phyloP scores from a whole-genome alignment of 306 rosid species.

The Psophocarpus tetragonolobus region DNA sequence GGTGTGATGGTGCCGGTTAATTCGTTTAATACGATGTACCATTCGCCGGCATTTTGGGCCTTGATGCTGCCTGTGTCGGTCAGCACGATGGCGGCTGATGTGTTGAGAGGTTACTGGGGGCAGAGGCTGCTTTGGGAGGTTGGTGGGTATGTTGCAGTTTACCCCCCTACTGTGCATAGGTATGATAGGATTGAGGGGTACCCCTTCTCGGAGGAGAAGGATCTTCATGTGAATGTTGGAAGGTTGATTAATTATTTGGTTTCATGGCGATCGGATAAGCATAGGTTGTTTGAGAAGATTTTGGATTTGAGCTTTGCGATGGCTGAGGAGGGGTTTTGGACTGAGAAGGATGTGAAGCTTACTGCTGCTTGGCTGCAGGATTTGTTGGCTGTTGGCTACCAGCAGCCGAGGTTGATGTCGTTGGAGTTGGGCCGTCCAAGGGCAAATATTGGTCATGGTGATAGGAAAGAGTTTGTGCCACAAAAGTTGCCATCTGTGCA shows the following conservation, averaged over 20 bases:
- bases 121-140: conserved; percentile 98
- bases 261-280: conserved; percentile 82
- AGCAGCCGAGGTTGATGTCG: conserved; percentile 93
- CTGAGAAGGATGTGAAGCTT: conserved; percentile 82
- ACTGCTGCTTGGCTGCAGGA: conserved; percentile 99
- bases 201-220: conserved; percentile 94
- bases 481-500: conserved; percentile 90
- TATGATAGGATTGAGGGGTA: conserved; percentile 77
- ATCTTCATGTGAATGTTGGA: conserved; percentile 93
- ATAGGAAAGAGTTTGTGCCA: conserved; percentile 77
- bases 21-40: conserved; percentile 88
- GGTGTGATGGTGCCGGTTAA: conserved; percentile 90
- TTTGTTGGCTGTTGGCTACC: conserved; percentile 88
- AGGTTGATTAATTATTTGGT: conserved; percentile 73
- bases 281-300: conserved; percentile 77
- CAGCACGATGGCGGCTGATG: conserved; percentile 94
- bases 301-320: conserved; percentile 81
- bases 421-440: conserved; percentile 85
- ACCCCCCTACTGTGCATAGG: conserved; percentile 91
- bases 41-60: conserved; percentile 91
- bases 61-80: conserved; percentile 98
- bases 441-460: conserved; percentile 86
- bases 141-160: conserved; percentile 85
- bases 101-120: conserved; percentile 97
- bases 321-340: conserved; percentile 97